A percentile compares a stretch with the other conserved stretches of the same genome.
Conservation (phyloP, 1,284 basidiomycete genomes). For the Heterobasidion parviporum region DNA sequence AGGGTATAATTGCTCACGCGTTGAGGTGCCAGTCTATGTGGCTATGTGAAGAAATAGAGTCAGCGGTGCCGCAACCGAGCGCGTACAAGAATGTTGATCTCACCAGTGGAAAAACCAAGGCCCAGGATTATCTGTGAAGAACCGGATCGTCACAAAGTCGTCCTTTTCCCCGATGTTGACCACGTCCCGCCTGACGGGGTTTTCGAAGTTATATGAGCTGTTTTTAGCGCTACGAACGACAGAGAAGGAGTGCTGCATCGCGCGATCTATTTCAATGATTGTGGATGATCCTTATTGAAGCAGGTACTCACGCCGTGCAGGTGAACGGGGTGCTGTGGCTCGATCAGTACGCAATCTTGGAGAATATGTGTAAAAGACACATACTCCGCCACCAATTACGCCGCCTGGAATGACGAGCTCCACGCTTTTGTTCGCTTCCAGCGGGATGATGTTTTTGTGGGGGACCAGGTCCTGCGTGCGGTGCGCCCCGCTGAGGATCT, state of each 20-base stretch:
- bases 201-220: constrained; percentile 26
- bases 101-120: constrained; percentile 25
- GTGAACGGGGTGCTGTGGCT: constrained; percentile 26
- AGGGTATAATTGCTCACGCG: background rate
- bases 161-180: constrained; percentile 14
- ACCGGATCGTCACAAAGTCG: constrained; percentile 21
- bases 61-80: background rate
- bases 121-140: constrained; percentile 34
- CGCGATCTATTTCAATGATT: background rate
- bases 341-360: background rate
- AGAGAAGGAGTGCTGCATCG: constrained; percentile 16
- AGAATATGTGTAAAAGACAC: background rate
- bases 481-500: constrained; percentile 17
- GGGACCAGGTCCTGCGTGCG: constrained; percentile 22
- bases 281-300: background rate
- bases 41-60: background rate
- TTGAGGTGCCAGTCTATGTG: constrained; percentile 16
- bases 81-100: background rate
- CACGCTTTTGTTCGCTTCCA: constrained; percentile 23
- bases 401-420: constrained; percentile 24
- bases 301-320: constrained; percentile 21
- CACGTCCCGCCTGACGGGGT: constrained; percentile 24
- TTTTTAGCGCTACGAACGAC: constrained; percentile 20
- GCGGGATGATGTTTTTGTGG: constrained; percentile 18
- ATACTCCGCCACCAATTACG: constrained; percentile 14